A percentile compares a stretch with the other conserved stretches of the same genome.
phyloP scores from a whole-genome alignment of 2,329 filamentous ascomycete species.

The Neonectria coccinea region DNA sequence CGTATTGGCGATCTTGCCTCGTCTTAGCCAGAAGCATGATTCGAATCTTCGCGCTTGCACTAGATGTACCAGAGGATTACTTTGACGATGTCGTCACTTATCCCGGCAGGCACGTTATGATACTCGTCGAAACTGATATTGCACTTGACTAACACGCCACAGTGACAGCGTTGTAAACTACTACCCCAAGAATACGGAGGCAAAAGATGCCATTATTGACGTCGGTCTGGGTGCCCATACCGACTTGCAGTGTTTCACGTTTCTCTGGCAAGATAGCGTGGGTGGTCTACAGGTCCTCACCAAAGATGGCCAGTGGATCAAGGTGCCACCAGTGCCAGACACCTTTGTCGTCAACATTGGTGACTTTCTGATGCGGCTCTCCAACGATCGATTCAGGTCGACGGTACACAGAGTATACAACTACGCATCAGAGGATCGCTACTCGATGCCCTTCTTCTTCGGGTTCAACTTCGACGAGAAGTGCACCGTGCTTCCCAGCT shows the following conservation, averaged over 20 bases:
- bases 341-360: conserved; percentile 46
- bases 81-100: conserved; percentile 57
- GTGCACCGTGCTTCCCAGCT: conserved; percentile 61
- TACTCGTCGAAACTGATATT: not conserved
- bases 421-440: conserved; percentile 54
- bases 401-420: conserved; percentile 62
- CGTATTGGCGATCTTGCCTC: conserved; percentile 63
- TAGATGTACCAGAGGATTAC: conserved; percentile 64
- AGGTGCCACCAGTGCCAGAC: conserved; percentile 38
- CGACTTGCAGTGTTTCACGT: conserved; percentile 55
- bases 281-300: conserved; percentile 46
- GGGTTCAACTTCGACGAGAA: conserved; percentile 65
- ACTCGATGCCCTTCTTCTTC: conserved; percentile 69
- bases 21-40: conserved; percentile 63
- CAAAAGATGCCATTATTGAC: not conserved
- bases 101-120: conserved; percentile 12
- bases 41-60: conserved; percentile 64
- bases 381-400: conserved; percentile 41
- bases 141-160: not conserved
- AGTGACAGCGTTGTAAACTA: conserved; percentile 23
- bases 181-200: conserved; percentile 19
- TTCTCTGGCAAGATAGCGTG: conserved; percentile 52
- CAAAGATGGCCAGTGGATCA: conserved; percentile 40
- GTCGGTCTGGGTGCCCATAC: conserved; percentile 23
- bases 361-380: conserved; percentile 42